These are phyloP conservation scores for Candida cerambycidarum DNA, from an alignment of 805 yeast genomes.

Conservation along the genomic window DNA sequence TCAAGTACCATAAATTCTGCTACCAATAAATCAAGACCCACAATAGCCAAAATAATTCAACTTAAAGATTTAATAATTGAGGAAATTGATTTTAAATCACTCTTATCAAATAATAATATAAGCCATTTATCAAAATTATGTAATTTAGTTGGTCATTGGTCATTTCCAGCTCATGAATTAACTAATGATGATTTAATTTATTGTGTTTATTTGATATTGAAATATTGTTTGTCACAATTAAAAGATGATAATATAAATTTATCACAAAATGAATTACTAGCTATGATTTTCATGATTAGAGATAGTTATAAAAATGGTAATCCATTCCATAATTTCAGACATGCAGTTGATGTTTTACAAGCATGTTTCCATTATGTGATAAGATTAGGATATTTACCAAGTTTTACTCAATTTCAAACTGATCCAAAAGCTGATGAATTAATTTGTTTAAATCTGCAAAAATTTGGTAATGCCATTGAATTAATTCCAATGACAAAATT, in stretches of 20 bases:
- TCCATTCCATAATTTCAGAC: constrained; percentile 93
- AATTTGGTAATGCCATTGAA: constrained; percentile 18
- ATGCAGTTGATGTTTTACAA: constrained; percentile 93
- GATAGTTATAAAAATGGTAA: constrained; percentile 81
- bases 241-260: constrained; percentile 16
- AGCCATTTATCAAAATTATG: constrained; percentile 28
- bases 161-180: constrained; percentile 67
- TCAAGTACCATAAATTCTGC: constrained; percentile 26
- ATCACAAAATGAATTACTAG: constrained; percentile 47
- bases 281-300: constrained; percentile 65
- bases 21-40: constrained; percentile 23
- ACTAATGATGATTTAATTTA: constrained; percentile 64
- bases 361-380: constrained; percentile 71
- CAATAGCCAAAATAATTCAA: constrained; percentile 21
- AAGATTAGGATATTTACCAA: constrained; percentile 39
- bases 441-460: constrained; percentile 13
- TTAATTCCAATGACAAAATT: constrained; percentile 13
- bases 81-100: constrained; percentile 30
- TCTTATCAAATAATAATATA: constrained; percentile 26
- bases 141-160: constrained; percentile 58
- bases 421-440: constrained; percentile 33
- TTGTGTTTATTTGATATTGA: constrained; percentile 57
- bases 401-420: constrained; percentile 33
- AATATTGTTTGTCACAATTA: constrained; percentile 38
- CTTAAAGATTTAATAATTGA: constrained; percentile 26